Conservation (phyloP, 192 early-diverging fungal species). For the Spinellus fusiger region DNA sequence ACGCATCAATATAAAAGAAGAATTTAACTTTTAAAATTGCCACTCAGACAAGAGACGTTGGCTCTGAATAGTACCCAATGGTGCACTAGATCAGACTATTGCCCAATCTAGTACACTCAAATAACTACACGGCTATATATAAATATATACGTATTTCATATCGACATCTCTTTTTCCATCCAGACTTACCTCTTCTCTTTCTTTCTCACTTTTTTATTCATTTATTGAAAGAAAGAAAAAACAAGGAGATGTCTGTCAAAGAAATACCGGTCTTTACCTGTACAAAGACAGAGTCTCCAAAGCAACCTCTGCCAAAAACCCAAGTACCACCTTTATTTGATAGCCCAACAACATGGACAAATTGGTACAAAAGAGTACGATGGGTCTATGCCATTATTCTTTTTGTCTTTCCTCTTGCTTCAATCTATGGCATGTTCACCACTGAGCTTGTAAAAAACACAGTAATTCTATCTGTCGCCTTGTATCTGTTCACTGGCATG, state of each 20-base stretch:
- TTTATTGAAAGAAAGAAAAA: too few species aligned
- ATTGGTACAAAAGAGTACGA: slow-evolving; percentile 53
- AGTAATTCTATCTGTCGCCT: slow-evolving; percentile 55
- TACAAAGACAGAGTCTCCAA: background rate
- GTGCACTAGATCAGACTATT: too few species aligned
- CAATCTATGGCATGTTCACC: slow-evolving; percentile 68
- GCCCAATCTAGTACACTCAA: too few species aligned
- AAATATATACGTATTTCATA: too few species aligned
- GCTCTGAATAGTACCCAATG: too few species aligned
- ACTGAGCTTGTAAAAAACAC: slow-evolving; percentile 68
- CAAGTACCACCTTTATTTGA: slow-evolving; percentile 24
- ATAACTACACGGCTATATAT: too few species aligned
- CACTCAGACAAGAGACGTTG: too few species aligned
- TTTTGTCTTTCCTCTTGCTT: slow-evolving; percentile 64
- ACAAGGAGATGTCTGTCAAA: background rate
- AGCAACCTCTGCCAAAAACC: slow-evolving; percentile 6
- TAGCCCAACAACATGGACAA: slow-evolving; percentile 38
- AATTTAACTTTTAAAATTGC: too few species aligned
- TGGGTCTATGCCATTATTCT: slow-evolving; percentile 67
- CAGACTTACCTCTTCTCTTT: too few species aligned
- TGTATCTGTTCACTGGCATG: slow-evolving; percentile 74
- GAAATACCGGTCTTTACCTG: background rate
- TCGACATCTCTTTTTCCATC: too few species aligned
- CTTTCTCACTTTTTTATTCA: too few species aligned
- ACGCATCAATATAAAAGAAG: too few species aligned